Conservation (phyloP, 306 rosid species). For the Myrica gale region DNA sequence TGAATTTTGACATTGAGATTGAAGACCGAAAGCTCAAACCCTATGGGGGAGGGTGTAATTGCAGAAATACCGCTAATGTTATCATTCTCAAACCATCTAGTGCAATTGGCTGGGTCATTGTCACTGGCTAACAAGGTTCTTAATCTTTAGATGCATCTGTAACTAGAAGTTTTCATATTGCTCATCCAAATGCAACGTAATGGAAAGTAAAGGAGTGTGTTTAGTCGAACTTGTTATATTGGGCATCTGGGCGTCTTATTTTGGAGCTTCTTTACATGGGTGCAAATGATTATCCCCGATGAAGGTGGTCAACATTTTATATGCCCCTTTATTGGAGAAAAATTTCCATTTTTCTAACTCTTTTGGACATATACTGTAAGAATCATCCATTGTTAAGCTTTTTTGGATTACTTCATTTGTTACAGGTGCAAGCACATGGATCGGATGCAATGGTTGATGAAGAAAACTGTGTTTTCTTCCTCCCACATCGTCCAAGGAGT, state of each 20-base stretch:
- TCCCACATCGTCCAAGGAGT: conserved; percentile 94
- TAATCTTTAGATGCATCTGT: no score
- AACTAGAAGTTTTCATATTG: no score
- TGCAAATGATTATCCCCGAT: neutral
- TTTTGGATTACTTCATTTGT: conserved; percentile 30
- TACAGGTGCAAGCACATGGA: conserved; percentile 96
- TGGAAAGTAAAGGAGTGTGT: neutral
- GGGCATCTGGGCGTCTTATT: neutral
- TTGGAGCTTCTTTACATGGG: neutral
- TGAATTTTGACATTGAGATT: neutral
- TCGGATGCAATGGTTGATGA: conserved; percentile 98
- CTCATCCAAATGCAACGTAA: neutral
- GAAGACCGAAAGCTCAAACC: neutral
- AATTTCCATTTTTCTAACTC: neutral
- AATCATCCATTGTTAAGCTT: conserved; percentile 19
- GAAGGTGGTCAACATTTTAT: neutral
- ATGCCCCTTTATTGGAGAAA: neutral
- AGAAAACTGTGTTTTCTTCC: conserved; percentile 92
- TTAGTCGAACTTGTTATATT: neutral
- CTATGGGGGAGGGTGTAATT: neutral
- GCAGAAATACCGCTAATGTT: neutral
- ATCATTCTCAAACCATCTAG: neutral
- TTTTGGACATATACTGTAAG: neutral
- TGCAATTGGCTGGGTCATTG: neutral
- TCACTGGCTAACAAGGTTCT: no score